Conservation (phyloP, 2,329 filamentous ascomycete species). For the Monosporascus sp. region DNA sequence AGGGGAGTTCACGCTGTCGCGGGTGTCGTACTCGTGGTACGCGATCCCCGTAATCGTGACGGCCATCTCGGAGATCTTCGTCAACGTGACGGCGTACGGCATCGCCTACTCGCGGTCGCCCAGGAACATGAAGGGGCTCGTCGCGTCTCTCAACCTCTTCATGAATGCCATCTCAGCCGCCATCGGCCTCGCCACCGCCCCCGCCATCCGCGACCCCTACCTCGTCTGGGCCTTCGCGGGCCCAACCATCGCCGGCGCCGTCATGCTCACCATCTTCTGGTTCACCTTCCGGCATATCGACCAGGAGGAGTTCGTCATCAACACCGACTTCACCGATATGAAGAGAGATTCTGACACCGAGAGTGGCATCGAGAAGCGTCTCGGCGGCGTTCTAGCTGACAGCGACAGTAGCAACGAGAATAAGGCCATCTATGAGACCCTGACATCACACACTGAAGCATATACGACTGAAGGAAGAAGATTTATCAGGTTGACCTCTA, state of each 20-base stretch:
- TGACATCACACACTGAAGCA: too few relatives aligned
- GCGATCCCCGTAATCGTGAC: conserved; percentile 45
- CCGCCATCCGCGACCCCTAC: conserved; percentile 40
- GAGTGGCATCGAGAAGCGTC: conserved; percentile 17
- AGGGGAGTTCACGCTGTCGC: conserved; percentile 17
- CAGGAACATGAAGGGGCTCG: conserved; percentile 75
- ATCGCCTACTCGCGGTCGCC: conserved; percentile 76
- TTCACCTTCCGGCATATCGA: conserved; percentile 24
- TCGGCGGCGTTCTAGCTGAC: background rate
- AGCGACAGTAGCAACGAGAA: too few relatives aligned
- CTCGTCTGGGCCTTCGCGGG: conserved; percentile 37
- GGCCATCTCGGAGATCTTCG: conserved; percentile 49
- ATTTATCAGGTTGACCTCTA: too few relatives aligned
- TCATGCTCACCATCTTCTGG: conserved; percentile 22
- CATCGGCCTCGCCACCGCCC: conserved; percentile 51
- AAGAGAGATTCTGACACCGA: conserved; percentile 22
- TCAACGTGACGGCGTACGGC: conserved; percentile 59
- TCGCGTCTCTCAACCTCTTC: conserved; percentile 65
- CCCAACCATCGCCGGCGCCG: conserved; percentile 22
- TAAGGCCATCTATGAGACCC: too few relatives aligned
- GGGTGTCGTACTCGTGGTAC: conserved; percentile 22
- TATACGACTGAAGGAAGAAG: too few relatives aligned
- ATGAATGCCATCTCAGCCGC: conserved; percentile 66
- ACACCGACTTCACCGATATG: conserved; percentile 23
- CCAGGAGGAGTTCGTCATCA: conserved; percentile 25